Evolutionary conservation across 2,329 filamentous ascomycete genomes (phyloP).

Genomic region (Talaromyces islandicus): DNA sequence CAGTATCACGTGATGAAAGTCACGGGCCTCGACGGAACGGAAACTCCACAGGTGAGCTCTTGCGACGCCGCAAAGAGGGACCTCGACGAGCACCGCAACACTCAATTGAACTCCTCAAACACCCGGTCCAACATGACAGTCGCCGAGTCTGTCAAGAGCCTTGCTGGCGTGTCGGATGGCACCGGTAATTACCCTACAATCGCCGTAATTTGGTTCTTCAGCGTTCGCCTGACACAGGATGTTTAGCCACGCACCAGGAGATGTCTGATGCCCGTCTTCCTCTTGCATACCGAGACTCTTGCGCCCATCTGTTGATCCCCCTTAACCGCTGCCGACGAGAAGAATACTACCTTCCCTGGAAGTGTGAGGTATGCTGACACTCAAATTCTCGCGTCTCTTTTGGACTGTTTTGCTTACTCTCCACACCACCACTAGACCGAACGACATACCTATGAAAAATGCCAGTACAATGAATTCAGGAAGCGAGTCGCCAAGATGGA

Average conservation of each 20-base stretch:
- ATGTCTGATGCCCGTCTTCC: conserved; percentile 90
- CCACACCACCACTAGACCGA: conserved; percentile 60
- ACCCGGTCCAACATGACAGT: conserved; percentile 37
- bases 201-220: not conserved
- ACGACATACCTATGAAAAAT: conserved; percentile 97
- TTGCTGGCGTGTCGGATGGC: conserved; percentile 39
- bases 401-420: conserved; percentile 6
- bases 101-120: conserved; percentile 1
- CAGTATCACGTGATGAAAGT: conserved; percentile 17
- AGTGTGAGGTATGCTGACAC: conserved; percentile 71
- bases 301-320: conserved; percentile 88
- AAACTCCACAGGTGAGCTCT: conserved; percentile 1
- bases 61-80: not conserved
- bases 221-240: conserved; percentile 11
- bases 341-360: conserved; percentile 94
- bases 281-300: conserved; percentile 88
- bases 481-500: conserved; percentile 98
- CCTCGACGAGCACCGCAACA: not conserved
- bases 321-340: conserved; percentile 91
- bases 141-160: conserved; percentile 43
- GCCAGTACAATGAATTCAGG: conserved; percentile 99
- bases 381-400: not conserved
- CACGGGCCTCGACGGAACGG: conserved; percentile 15
- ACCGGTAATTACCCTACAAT: conserved; percentile 23
- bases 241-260: conserved; percentile 59